Evolutionary conservation across 2,329 filamentous ascomycete genomes (phyloP).

Genomic region (Clarireedia paspali): DNA sequence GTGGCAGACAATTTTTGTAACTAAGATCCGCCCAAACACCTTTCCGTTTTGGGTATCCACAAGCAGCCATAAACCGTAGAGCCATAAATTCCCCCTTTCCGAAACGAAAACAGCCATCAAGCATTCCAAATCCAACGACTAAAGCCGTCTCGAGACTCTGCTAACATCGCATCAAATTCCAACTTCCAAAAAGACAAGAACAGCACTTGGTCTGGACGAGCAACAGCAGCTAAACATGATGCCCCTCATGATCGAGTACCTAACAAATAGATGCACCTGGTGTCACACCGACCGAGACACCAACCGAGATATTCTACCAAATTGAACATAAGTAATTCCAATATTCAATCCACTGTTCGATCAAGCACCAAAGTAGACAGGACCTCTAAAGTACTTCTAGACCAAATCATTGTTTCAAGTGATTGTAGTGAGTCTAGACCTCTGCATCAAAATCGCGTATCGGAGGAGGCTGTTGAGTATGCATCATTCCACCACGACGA

Average conservation of each 20-base stretch:
- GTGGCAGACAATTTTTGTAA: not conserved
- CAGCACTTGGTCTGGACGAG: too few species aligned
- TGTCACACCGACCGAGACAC: not conserved
- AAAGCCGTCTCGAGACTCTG: not conserved
- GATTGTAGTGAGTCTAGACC: not conserved
- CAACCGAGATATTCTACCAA: too few species aligned
- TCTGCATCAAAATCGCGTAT: slow-evolving; percentile 5
- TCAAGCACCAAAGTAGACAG: too few species aligned
- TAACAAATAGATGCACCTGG: not conserved
- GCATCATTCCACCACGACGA: not conserved
- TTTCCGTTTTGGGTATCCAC: not conserved
- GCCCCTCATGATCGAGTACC: not conserved
- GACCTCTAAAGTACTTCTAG: not conserved
- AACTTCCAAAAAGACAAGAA: too few species aligned
- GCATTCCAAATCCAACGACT: not conserved
- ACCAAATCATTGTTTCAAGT: too few species aligned
- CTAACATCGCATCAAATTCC: too few species aligned
- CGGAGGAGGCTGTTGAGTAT: not conserved
- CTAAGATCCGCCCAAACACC: not conserved
- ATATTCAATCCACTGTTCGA: too few species aligned
- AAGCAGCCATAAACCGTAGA: not conserved
- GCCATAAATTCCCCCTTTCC: not conserved
- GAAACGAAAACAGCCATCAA: not conserved
- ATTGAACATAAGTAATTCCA: too few species aligned
- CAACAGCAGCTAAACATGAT: too few species aligned